These are phyloP conservation scores for Neodidymelliopsis sp. DNA, from an alignment of 2,329 filamentous ascomycete species.

Conservation along the genomic window DNA sequence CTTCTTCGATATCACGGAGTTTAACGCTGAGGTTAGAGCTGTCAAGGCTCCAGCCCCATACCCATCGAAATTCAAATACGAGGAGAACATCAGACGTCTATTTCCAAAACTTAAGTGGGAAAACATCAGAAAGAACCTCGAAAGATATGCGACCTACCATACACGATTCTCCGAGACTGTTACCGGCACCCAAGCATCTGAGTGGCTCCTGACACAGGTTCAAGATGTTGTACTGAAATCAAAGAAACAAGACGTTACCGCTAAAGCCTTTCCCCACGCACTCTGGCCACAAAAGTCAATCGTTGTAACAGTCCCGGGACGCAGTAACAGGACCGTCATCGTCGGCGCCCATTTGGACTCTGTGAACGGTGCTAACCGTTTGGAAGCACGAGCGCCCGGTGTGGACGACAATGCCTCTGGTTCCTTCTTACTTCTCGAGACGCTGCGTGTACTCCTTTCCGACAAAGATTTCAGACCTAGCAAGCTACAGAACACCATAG, in stretches of 20 bases:
- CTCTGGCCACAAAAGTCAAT: slow-evolving; percentile 84
- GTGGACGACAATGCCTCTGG: slow-evolving; percentile 83
- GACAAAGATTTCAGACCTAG: slow-evolving; percentile 72
- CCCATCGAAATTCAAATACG: slow-evolving; percentile 23
- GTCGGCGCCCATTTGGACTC: slow-evolving; percentile 75
- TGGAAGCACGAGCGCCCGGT: slow-evolving; percentile 57
- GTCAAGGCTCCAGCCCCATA: slow-evolving; percentile 23
- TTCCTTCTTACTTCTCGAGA: slow-evolving; percentile 91
- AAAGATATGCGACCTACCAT: slow-evolving; percentile 26
- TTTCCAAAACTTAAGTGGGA: slow-evolving; percentile 26
- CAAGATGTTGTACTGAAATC: slow-evolving; percentile 73
- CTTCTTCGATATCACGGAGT: slow-evolving; percentile 33
- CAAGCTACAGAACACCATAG: slow-evolving; percentile 80
- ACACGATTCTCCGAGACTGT: slow-evolving; percentile 28
- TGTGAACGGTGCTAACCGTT: slow-evolving; percentile 8
- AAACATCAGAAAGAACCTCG: slow-evolving; percentile 27
- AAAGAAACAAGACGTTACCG: slow-evolving; percentile 73
- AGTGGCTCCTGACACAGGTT: slow-evolving; percentile 81
- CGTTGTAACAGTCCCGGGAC: slow-evolving; percentile 85
- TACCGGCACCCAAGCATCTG: slow-evolving; percentile 76
- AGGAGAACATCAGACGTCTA: slow-evolving; percentile 19
- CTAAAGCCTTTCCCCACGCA: slow-evolving; percentile 74
- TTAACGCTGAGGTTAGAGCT: slow-evolving; percentile 21
- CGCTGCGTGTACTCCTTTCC: slow-evolving; percentile 78
- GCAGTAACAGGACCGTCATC: slow-evolving; percentile 80